These are phyloP conservation scores for Xerocomus potaroensis DNA, from an alignment of 768 basidiomycete genomes.

Conservation along the genomic window DNA sequence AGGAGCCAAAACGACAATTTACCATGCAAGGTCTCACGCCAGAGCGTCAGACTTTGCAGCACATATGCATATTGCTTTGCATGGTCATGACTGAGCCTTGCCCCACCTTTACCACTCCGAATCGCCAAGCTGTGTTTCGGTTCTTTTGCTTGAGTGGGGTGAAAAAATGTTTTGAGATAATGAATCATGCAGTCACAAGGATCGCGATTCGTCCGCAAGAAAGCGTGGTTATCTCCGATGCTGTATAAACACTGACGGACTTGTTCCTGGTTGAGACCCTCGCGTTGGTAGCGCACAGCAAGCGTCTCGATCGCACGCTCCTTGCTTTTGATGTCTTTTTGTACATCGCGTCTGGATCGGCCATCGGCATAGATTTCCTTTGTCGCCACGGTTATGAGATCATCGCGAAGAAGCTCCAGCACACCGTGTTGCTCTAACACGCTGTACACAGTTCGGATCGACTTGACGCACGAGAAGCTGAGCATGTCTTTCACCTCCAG, in stretches of 20 bases:
- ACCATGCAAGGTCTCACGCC: conserved; percentile 86
- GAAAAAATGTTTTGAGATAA: conserved; percentile 73
- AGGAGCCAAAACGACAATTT: conserved; percentile 11
- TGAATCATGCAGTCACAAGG: conserved; percentile 83
- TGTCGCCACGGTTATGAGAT: conserved; percentile 70
- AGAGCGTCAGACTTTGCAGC: conserved; percentile 79
- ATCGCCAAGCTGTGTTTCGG: conserved; percentile 69
- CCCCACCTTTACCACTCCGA: conserved; percentile 74
- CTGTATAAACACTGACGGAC: conserved; percentile 79
- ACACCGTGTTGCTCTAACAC: conserved; percentile 64
- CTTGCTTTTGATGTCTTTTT: conserved; percentile 79
- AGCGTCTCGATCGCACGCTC: conserved; percentile 81
- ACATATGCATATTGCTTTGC: conserved; percentile 83
- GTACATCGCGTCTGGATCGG: conserved; percentile 71
- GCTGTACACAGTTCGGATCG: conserved; percentile 71
- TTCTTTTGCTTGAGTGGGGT: conserved; percentile 65
- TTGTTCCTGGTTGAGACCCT: conserved; percentile 58
- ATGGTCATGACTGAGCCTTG: conserved; percentile 80
- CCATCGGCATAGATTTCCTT: conserved; percentile 76
- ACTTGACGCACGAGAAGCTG: conserved; percentile 70
- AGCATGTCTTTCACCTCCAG: conserved; percentile 77
- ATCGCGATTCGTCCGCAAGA: conserved; percentile 80
- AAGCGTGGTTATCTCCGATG: conserved; percentile 88
- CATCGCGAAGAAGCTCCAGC: conserved; percentile 68
- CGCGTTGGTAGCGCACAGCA: conserved; percentile 55